Percentiles rank a stretch among this genome's conserved stretches.
Conservation (phyloP, 1,284 basidiomycete species). For the Microbotryum silenes-acaulis region DNA sequence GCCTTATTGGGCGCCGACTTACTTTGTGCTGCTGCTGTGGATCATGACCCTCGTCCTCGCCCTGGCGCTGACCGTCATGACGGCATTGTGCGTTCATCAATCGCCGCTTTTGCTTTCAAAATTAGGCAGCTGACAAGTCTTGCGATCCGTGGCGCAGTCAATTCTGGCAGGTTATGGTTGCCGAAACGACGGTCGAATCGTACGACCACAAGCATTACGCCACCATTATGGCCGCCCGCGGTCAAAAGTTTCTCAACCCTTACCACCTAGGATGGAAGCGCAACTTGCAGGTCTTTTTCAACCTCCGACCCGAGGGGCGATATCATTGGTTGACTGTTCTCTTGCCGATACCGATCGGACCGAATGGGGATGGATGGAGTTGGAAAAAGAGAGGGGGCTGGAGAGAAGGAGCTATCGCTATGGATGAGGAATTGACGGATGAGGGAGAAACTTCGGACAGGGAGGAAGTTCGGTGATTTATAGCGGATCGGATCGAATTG, state of each 20-base stretch:
- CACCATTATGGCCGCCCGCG: slow-evolving; percentile 52
- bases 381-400: slow-evolving; percentile 65
- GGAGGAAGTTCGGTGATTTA: not conserved
- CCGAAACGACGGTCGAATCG: slow-evolving; percentile 83
- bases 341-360: slow-evolving; percentile 68
- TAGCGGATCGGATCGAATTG: not conserved
- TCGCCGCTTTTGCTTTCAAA: not conserved
- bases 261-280: slow-evolving; percentile 70
- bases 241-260: slow-evolving; percentile 72
- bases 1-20: slow-evolving; percentile 50
- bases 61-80: slow-evolving; percentile 72
- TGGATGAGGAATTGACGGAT: slow-evolving; percentile 49
- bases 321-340: slow-evolving; percentile 57
- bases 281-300: slow-evolving; percentile 84
- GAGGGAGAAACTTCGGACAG: slow-evolving; percentile 41
- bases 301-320: slow-evolving; percentile 59
- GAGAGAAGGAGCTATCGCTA: slow-evolving; percentile 43
- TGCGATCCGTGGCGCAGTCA: slow-evolving; percentile 44
- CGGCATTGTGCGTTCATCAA: slow-evolving; percentile 47
- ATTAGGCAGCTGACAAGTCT: slow-evolving; percentile 5
- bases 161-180: slow-evolving; percentile 62
- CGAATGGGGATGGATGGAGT: slow-evolving; percentile 74
- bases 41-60: slow-evolving; percentile 63
- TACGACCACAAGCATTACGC: slow-evolving; percentile 77
- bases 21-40: slow-evolving; percentile 65